Percentiles rank a stretch among this genome's conserved stretches.
Evolutionary conservation across 2,329 filamentous ascomycete genomes (phyloP).

Genomic region (Paracoccidioides brasiliensis): DNA sequence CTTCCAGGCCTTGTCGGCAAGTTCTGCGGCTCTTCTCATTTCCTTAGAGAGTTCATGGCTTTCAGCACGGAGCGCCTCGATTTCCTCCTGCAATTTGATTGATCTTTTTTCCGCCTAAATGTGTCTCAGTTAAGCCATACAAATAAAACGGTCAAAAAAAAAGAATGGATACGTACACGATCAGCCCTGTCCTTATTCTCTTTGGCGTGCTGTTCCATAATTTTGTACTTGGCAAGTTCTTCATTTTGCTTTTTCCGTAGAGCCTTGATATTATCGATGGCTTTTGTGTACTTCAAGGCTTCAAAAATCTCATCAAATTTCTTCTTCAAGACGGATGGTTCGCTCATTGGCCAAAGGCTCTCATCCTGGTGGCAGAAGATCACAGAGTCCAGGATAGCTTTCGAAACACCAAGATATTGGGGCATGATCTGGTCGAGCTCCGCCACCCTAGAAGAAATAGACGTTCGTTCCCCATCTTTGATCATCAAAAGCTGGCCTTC

Average conservation of each 20-base stretch:
- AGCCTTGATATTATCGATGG: constrained; percentile 85
- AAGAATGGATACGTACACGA: constrained; percentile 31
- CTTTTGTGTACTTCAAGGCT: constrained; percentile 91
- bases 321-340: constrained; percentile 74
- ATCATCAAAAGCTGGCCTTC: constrained; percentile 66
- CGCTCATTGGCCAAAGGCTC: constrained; percentile 90
- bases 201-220: constrained; percentile 65
- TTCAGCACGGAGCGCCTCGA: constrained; percentile 44
- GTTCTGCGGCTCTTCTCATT: constrained; percentile 32
- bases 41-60: constrained; percentile 45
- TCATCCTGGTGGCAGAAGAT: constrained; percentile 99
- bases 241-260: constrained; percentile 72
- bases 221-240: constrained; percentile 58
- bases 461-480: constrained; percentile 65
- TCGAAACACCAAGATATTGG: constrained; percentile 74
- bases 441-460: constrained; percentile 64
- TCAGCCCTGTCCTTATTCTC: constrained; percentile 74
- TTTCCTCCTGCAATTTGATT: constrained; percentile 49
- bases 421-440: constrained; percentile 79
- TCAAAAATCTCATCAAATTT: constrained; percentile 97
- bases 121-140: neutral
- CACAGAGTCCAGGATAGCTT: constrained; percentile 80
- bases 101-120: constrained; percentile 47
- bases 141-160: neutral
- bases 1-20: constrained; percentile 54